Evolutionary conservation across 2,329 filamentous ascomycete species (phyloP), one percentile per base, ranked within the genome.

Genomic region (Trichoderma sp.): DNA sequence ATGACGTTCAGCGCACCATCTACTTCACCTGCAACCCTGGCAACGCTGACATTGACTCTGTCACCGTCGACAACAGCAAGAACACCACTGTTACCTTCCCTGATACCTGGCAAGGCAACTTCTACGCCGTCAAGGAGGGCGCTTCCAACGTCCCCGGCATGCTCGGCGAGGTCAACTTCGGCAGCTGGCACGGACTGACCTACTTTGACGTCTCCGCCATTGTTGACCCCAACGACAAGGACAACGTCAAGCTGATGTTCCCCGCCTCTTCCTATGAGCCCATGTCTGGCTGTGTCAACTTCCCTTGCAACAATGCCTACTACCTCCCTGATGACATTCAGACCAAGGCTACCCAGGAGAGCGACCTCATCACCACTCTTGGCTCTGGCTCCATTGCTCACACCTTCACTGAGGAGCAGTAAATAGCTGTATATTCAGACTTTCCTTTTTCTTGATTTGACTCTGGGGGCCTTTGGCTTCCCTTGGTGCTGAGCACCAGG

Each of bases 121-220:
- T 84, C 82, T 87, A 88, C 82, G 84, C 89, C 62, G 81, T 89
- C 77, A 83, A 83, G 56, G 82, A 88, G 33, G 89, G 88, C 72
- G 75, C 81, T 2, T 63, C 80, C 12, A 83, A 86, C 78, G 79
- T 80, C 59, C 81, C 85, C 6, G 89, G 89, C 78, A 90, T 89
- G 87, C 85, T 89, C 75, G 87, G 87, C 72, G 87, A 89, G 85
- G 84, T 88, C 74, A 83, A 83, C 77, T 89, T 88, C 80, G 83
- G 86, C 71, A 88, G 86, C 80, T 89, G 82, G 82, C 79, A 81
- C 71, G 88, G 84, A 77, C 76, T 84, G 75, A 89, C 87, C 75
- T 91, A 87, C 86, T 91, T 89, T 75, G 89, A 91, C 77, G 88
- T 91, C 77, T 90, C 88, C 12, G 89, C 89, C 81, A 91, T 91